phyloP scores from a whole-genome alignment of 202 grass and related monocot species.

The Carex arenaria region DNA sequence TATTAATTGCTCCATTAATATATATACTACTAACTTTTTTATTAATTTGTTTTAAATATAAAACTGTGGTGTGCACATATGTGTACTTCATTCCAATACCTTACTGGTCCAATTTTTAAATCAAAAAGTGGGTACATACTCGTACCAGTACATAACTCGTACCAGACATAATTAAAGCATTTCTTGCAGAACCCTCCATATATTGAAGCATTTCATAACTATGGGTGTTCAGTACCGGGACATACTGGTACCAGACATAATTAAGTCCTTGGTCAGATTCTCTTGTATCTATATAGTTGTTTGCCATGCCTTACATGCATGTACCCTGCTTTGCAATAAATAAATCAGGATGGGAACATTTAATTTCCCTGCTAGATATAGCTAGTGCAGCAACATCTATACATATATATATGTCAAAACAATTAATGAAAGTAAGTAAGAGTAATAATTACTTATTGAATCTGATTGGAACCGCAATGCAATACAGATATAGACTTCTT shows the following conservation, averaged over 20 bases:
- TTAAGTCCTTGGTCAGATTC: not conserved
- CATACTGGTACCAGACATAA: not conserved
- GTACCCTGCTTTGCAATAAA: not conserved
- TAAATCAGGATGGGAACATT: not conserved
- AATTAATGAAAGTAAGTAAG: slow-evolving; percentile 12
- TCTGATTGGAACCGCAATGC: not conserved
- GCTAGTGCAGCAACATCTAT: not conserved
- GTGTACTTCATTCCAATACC: not conserved
- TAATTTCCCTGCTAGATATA: slow-evolving; percentile 1
- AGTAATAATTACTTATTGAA: not conserved
- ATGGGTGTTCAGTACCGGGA: not conserved
- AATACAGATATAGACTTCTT: slow-evolving; percentile 41
- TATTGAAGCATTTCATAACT: not conserved
- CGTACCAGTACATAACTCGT: too few species aligned
- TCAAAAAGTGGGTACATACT: not conserved
- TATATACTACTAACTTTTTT: not conserved
- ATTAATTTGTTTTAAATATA: not conserved
- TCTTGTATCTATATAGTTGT: slow-evolving; percentile 1
- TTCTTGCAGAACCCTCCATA: not conserved
- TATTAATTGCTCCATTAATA: slow-evolving; percentile 14
- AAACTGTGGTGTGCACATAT: not conserved
- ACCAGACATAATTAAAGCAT: too few species aligned
- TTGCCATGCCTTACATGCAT: not conserved
- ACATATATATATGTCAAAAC: too few species aligned
- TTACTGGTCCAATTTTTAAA: not conserved